phyloP scores from a whole-genome alignment of 371 early-diverging fungal genomes.

The Gilbertella persicaria region DNA sequence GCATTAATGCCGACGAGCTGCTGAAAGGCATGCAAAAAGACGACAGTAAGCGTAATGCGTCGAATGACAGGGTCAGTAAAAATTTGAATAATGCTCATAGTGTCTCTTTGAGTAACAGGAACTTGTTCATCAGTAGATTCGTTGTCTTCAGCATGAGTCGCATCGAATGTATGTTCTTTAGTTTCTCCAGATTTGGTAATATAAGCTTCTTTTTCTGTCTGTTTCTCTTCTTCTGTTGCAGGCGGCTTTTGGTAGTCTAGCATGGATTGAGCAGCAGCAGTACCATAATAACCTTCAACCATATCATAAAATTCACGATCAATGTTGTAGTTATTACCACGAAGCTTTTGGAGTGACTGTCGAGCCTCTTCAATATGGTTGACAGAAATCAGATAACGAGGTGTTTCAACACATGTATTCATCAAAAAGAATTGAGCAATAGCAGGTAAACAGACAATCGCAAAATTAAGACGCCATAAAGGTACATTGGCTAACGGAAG shows the following conservation, averaged over 20 bases:
- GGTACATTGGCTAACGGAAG: constrained; percentile 59
- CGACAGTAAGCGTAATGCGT: constrained; percentile 57
- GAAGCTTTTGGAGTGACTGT: constrained; percentile 47
- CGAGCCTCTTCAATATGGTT: constrained; percentile 54
- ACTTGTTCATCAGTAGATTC: not conserved
- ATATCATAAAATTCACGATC: constrained; percentile 61
- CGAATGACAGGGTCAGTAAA: constrained; percentile 39
- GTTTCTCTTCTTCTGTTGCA: constrained; percentile 35
- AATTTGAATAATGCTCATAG: constrained; percentile 28
- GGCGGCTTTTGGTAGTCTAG: constrained; percentile 5
- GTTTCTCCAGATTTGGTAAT: constrained; percentile 4
- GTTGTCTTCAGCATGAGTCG: not conserved
- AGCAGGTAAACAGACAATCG: constrained; percentile 65
- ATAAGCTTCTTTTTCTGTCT: too few species aligned
- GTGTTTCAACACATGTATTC: constrained; percentile 73
- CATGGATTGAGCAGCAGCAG: constrained; percentile 20
- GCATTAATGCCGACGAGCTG: constrained; percentile 87
- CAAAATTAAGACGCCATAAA: constrained; percentile 66
- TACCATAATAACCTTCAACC: constrained; percentile 15
- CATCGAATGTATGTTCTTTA: not conserved
- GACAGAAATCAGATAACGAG: constrained; percentile 69
- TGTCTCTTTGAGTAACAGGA: not conserved
- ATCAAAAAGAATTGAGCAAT: constrained; percentile 65
- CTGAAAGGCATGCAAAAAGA: constrained; percentile 58
- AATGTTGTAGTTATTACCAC: constrained; percentile 48